phyloP scores from a whole-genome alignment of 352 stramenopile genomes.

The Phytopythium mirpurense region DNA sequence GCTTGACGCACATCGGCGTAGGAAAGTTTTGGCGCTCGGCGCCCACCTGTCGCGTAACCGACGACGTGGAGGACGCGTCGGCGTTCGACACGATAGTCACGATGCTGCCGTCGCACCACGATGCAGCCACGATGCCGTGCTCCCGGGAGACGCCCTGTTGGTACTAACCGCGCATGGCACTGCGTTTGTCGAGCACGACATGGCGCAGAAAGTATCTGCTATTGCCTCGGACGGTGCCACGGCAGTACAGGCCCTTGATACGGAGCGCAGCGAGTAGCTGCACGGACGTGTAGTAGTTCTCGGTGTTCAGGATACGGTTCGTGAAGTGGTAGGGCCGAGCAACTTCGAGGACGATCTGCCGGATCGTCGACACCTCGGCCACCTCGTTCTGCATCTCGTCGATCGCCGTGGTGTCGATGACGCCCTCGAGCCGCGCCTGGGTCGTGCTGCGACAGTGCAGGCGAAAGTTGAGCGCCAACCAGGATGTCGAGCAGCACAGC shows the following conservation, averaged over 20 bases:
- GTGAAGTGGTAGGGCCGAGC: constrained; percentile 12
- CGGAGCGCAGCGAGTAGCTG: constrained; percentile 15
- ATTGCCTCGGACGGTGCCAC: constrained; percentile 14
- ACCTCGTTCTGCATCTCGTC: constrained; percentile 1
- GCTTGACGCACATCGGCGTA: constrained; percentile 13
- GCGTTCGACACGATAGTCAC: constrained; percentile 23
- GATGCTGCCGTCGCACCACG: constrained; percentile 19
- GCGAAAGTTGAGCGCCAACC: constrained; percentile 23
- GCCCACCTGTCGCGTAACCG: constrained; percentile 10
- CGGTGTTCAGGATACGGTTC: constrained; percentile 19
- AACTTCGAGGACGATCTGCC: constrained; percentile 21
- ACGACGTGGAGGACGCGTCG: constrained; percentile 7
- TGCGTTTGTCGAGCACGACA: constrained; percentile 12
- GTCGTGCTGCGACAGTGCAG: constrained; percentile 20
- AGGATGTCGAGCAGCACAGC: constrained; percentile 20
- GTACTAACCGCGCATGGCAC: constrained; percentile 2
- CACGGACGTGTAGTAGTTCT: constrained; percentile 34
- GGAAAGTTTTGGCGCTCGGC: constrained; percentile 6
- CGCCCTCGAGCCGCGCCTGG: constrained; percentile 11
- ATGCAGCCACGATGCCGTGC: constrained; percentile 16
- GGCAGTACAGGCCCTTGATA: constrained; percentile 15
- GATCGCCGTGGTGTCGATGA: not conserved
- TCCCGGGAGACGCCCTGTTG: constrained; percentile 13
- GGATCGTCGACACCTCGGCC: not conserved
- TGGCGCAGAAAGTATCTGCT: constrained; percentile 21